Evolutionary conservation across 306 rosid genomes (phyloP).

Genomic region (Mimosa pudica): DNA sequence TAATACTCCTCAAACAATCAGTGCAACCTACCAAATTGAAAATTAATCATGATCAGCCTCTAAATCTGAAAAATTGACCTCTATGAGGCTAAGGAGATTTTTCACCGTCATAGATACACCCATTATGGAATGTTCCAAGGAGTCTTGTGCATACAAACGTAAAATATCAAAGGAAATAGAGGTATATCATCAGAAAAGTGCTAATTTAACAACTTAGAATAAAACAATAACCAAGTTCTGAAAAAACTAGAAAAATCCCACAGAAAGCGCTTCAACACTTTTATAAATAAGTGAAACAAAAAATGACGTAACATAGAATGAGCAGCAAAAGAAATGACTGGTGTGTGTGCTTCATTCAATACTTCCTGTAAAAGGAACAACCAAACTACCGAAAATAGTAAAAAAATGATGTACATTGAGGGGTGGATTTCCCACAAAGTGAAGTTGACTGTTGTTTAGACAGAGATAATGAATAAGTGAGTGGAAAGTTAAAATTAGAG

Average conservation of each 20-base stretch:
- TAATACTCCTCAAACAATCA: slow-evolving; percentile 15
- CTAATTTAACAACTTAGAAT: slow-evolving; percentile 3
- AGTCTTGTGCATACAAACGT: slow-evolving; percentile 14
- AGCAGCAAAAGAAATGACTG: background rate
- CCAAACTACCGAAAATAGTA: slow-evolving; percentile 10
- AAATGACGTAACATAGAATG: background rate
- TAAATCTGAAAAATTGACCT: slow-evolving; percentile 13
- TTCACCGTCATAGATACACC: slow-evolving; percentile 3
- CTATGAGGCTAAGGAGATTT: background rate
- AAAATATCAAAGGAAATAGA: slow-evolving; percentile 5
- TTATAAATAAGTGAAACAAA: background rate
- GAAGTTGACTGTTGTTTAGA: background rate
- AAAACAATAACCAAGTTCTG: background rate
- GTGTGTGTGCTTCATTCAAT: background rate
- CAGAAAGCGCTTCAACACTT: background rate
- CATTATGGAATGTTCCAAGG: slow-evolving; percentile 24
- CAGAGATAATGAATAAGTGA: background rate
- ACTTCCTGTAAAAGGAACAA: background rate
- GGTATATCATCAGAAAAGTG: background rate
- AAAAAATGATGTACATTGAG: slow-evolving; percentile 1
- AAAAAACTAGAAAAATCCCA: slow-evolving; percentile 1
- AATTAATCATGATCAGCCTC: slow-evolving; percentile 24
- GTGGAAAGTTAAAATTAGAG: background rate
- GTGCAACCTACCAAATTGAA: slow-evolving; percentile 28
- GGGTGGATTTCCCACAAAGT: background rate